These are phyloP conservation scores for Heliamphora pulchella DNA, from an alignment of 179 eudicot genomes.

Conservation along the genomic window DNA sequence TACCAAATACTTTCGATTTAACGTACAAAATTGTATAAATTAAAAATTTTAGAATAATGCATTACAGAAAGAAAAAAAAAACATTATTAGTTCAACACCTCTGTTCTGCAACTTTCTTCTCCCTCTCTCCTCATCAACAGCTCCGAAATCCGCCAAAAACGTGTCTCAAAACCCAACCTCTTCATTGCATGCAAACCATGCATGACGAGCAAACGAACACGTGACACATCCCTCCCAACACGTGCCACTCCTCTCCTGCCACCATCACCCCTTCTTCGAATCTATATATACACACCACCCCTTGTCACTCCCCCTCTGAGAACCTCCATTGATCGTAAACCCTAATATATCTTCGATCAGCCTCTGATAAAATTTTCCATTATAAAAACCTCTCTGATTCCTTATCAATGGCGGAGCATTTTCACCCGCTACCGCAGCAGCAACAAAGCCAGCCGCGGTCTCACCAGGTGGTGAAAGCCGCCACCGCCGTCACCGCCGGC, in stretches of 20 bases:
- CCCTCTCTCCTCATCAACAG: not conserved
- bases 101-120: no score
- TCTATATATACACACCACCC: not conserved
- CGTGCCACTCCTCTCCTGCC: slow-evolving; percentile 21
- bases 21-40: no score
- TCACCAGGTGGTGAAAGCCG: slow-evolving; percentile 19
- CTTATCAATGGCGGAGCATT: slow-evolving; percentile 8
- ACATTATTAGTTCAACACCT: no score
- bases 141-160: slow-evolving; percentile 10
- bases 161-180: slow-evolving; percentile 9
- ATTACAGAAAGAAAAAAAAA: no score
- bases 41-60: no score
- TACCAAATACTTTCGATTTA: no score
- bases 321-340: no score
- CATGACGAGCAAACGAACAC: slow-evolving; percentile 33
- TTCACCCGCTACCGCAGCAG: not conserved
- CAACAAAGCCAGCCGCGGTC: not conserved
- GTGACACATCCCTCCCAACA: slow-evolving; percentile 28
- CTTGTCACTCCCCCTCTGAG: no score
- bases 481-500: slow-evolving; percentile 17
- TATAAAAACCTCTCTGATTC: not conserved
- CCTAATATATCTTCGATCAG: no score
- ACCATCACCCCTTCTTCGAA: not conserved
- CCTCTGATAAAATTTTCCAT: not conserved
- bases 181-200: slow-evolving; percentile 28